Evolutionary conservation across 768 basidiomycete genomes (phyloP), one percentile per base, ranked within the genome.

Genomic region (Krasilnikovozyma curviuscula): DNA sequence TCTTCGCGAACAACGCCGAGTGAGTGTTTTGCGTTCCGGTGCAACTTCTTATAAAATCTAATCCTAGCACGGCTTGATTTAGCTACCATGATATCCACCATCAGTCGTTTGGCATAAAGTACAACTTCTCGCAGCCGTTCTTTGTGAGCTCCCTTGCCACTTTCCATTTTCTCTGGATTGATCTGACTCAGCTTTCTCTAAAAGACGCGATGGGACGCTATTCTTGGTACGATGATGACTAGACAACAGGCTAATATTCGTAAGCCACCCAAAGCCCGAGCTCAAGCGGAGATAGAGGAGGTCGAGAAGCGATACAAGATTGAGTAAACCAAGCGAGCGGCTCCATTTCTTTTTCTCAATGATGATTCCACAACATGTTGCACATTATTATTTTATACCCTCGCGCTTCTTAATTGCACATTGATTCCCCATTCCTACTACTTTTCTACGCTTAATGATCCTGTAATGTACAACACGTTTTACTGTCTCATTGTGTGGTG

Each of bases 61-160:
- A n/a, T n/a, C n/a, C n/a, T n/a, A n/a, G n/a, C n/a, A n/a, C n/a
- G n/a, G n/a, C n/a, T n/a, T n/a, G n/a, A n/a, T n/a, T n/a, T n/a
- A n/a, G n/a, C 65, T 98, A 91, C 65, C 91, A 95, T 63, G 91
- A 95, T 63, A 93, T 97, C 52, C 91, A 97, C 60, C 91, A 95
- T 64, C 86, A 89, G 71, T 82, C 80, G 49, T 57, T 66, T 67
- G 91, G 91, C 3, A 83, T 93, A 68, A 95, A 95, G 66, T 80
- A 77, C 35, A 98, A 98, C 61, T 98, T 86, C 70, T 98, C 89
- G 65, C 43, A 60, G 65, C 63, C 27, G 6, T 19, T 23, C 16
- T 19, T 16, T n/a, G 24, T 9, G 7, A 24, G 7, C 46, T 30
- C 13, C 29, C 31, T 1, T 18, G 25, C 35, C 37, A 40, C 39